Evolutionary conservation across 352 stramenopile species (phyloP), one percentile per base, ranked within the genome.

Genomic region (Phytophthora brassicae): DNA sequence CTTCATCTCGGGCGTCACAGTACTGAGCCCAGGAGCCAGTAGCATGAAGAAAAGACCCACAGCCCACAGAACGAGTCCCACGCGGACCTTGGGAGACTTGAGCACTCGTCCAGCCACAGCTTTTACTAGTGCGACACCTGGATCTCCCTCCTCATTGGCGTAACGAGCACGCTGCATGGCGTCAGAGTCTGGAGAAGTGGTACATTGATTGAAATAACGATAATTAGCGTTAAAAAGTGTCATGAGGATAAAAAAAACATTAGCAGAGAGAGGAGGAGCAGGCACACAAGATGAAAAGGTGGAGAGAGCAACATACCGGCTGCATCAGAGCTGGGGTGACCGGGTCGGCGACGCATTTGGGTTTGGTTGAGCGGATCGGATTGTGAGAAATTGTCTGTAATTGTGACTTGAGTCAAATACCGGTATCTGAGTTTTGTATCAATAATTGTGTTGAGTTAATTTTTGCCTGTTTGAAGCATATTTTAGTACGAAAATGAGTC

Each of bases 41-140:
- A 95, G 60, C 84, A 94, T 93, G 66, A 92, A 90, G 61, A 92
- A 88, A 12, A 95, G 74, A 2, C 86, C 86, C n/a, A 92, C 54
- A 23, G 77, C 55, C 86, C 86, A 95, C 1, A 93, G 58, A 9
- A 84, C 38, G 8, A 87, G 36, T 3, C 85, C 81, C n/a, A 79
- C 75, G 35, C 84, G 84, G 28, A 91, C 83, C 38, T 79, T 81
- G 36, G 79, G 74, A 4, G 83, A 91, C 51, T 84, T 56, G 42
- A 83, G 68, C 44, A 81, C 84, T 38, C 67, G 64, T 23, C 58
- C 74, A 48, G 85, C 79, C 3, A 90, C 47, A 42, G 64, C 48
- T 69, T 84, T 87, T 2, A 79, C 74, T 8, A 94, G 58, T 19
- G 75, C 82, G 2, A 86, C 43, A 3, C 58, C 84, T 3, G 81